Conservation (phyloP, 306 rosid species). For the Quercus aquifolioides region DNA sequence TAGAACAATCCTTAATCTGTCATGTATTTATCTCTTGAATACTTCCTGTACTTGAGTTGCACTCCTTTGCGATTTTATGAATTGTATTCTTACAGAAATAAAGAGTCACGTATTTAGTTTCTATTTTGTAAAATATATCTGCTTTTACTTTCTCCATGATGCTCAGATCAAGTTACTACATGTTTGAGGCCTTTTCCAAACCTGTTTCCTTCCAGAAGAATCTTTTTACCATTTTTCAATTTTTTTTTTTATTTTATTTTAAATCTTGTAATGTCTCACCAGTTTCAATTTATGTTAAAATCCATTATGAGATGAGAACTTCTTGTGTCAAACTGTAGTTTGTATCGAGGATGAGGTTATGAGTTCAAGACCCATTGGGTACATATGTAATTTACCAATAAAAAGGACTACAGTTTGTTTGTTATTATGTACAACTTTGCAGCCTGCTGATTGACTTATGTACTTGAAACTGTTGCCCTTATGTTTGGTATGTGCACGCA, state of each 20-base stretch:
- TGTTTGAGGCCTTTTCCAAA: not conserved
- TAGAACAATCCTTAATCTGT: not conserved
- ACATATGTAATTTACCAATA: too few species aligned
- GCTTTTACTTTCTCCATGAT: not conserved
- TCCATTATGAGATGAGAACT: too few species aligned
- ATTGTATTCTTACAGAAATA: too few species aligned
- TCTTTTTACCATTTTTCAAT: not conserved
- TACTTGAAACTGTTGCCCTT: not conserved
- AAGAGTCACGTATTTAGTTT: not conserved
- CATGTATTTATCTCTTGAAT: too few species aligned
- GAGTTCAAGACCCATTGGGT: too few species aligned
- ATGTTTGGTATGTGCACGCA: constrained; percentile 1
- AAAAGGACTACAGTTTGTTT: not conserved
- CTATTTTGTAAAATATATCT: not conserved
- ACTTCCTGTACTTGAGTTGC: too few species aligned
- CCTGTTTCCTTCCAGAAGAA: not conserved
- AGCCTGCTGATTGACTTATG: not conserved
- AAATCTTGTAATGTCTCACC: too few species aligned
- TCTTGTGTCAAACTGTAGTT: not conserved
- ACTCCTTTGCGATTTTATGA: too few species aligned
- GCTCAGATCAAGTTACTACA: not conserved
- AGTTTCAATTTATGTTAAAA: too few species aligned
- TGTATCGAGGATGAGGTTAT: not conserved
- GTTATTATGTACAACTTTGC: not conserved
- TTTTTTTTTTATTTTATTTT: too few species aligned